Evolutionary conservation across 352 stramenopile species (phyloP).

Genomic region (Phytophthora foliorum): DNA sequence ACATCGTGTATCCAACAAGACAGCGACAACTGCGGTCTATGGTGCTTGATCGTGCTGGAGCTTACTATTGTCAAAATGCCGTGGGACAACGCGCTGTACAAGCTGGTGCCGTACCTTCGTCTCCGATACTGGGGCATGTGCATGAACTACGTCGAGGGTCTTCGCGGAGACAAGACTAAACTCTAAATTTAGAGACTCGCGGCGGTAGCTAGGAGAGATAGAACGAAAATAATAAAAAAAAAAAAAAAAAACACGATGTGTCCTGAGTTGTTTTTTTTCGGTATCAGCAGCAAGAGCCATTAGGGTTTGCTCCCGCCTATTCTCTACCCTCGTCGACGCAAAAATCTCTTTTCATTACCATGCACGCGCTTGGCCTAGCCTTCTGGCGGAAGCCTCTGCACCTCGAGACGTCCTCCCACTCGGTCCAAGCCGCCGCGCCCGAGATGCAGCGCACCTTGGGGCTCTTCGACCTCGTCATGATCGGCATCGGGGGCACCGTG

Average conservation of each 20-base stretch:
- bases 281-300: background rate
- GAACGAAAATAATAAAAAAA: background rate
- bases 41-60: background rate
- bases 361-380: slow-evolving; percentile 55
- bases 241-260: too few species aligned
- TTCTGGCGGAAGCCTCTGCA: slow-evolving; percentile 84
- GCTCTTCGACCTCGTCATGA: slow-evolving; percentile 93
- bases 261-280: background rate
- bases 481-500: slow-evolving; percentile 95
- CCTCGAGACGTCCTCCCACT: slow-evolving; percentile 37
- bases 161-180: background rate
- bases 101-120: too few species aligned
- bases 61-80: background rate
- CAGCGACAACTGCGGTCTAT: background rate
- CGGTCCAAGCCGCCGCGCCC: slow-evolving; percentile 20
- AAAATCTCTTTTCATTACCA: too few species aligned
- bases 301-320: too few species aligned
- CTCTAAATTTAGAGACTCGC: background rate
- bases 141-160: background rate
- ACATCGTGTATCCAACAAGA: background rate
- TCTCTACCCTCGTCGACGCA: too few species aligned
- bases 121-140: background rate
- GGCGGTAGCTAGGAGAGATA: too few species aligned
- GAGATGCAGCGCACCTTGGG: slow-evolving; percentile 61
- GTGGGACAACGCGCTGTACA: too few species aligned